Evolutionary conservation across 768 basidiomycete genomes (phyloP).

Genomic region (Infundibulicybe gibba): DNA sequence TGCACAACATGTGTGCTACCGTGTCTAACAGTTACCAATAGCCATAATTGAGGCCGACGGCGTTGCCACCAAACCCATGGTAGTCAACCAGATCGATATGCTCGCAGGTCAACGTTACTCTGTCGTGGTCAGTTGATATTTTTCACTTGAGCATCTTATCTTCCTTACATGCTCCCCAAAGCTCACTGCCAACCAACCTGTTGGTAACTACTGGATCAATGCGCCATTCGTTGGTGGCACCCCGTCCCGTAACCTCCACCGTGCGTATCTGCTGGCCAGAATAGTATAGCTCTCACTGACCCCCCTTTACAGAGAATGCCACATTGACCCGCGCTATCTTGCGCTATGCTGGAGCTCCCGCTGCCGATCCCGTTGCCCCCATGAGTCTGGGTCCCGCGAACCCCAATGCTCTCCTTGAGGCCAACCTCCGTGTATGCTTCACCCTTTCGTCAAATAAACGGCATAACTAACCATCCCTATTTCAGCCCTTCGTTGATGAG

Average conservation of each 20-base stretch:
- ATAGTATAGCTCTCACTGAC: neutral
- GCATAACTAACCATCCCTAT: too few relatives aligned
- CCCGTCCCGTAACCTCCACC: slow-evolving; percentile 27
- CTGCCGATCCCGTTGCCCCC: slow-evolving; percentile 20
- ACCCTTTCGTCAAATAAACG: slow-evolving; percentile 1
- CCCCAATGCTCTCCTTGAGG: neutral
- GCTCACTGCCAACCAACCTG: neutral
- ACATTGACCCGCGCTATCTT: slow-evolving; percentile 24
- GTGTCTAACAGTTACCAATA: too few relatives aligned
- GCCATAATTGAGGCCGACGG: slow-evolving; percentile 49
- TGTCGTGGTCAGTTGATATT: slow-evolving; percentile 33
- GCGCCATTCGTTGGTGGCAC: slow-evolving; percentile 28
- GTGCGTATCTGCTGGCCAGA: slow-evolving; percentile 15
- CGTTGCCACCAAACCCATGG: slow-evolving; percentile 29
- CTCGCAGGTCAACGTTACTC: slow-evolving; percentile 50
- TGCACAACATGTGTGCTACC: too few relatives aligned
- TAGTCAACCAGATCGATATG: slow-evolving; percentile 37
- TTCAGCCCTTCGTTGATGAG: too few relatives aligned
- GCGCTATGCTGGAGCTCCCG: slow-evolving; percentile 32
- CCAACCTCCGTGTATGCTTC: slow-evolving; percentile 1
- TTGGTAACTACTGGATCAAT: slow-evolving; percentile 9
- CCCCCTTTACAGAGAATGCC: slow-evolving; percentile 17
- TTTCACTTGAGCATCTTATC: neutral
- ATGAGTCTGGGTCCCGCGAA: slow-evolving; percentile 9
- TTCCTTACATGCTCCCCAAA: neutral